Percentiles rank a stretch among this genome's conserved stretches.
Conservation (phyloP, 2,329 filamentous ascomycete genomes). For the Teratosphaeria zuluensis region DNA sequence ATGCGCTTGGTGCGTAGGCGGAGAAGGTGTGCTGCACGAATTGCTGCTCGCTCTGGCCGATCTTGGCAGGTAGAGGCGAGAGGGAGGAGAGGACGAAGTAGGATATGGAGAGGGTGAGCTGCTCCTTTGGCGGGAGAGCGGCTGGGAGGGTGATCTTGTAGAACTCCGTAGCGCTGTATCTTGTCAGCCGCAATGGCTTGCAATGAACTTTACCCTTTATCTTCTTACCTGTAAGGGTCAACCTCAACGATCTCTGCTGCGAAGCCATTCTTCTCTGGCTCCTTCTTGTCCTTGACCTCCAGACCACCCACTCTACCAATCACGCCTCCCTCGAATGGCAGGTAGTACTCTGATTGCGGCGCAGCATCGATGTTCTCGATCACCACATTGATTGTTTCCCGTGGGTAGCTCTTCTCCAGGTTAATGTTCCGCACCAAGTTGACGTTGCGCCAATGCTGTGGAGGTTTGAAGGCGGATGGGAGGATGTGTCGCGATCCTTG, state of each 20-base stretch:
- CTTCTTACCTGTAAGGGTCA: constrained; percentile 41
- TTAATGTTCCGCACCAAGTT: constrained; percentile 88
- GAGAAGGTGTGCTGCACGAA: constrained; percentile 80
- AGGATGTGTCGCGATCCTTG: constrained; percentile 44
- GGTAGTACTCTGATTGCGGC: constrained; percentile 80
- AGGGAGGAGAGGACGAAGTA: constrained; percentile 76
- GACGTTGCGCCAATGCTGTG: constrained; percentile 85
- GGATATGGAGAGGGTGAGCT: constrained; percentile 79
- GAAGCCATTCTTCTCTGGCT: constrained; percentile 58
- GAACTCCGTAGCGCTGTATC: constrained; percentile 49
- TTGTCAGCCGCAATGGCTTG: constrained; percentile 2
- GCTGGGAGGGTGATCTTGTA: constrained; percentile 71
- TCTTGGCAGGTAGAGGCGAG: constrained; percentile 66
- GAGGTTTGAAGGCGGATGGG: constrained; percentile 59
- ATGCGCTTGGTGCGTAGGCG: constrained; percentile 73
- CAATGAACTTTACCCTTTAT: neutral
- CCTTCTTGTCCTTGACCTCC: constrained; percentile 89
- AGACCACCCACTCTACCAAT: constrained; percentile 72
- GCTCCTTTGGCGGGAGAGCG: constrained; percentile 63
- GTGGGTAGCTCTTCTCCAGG: constrained; percentile 82
- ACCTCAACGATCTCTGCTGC: constrained; percentile 54
- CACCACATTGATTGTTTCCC: constrained; percentile 87
- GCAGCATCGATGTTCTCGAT: constrained; percentile 76
- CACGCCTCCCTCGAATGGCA: constrained; percentile 71
- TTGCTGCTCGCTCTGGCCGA: constrained; percentile 78